Evolutionary conservation across 805 yeast genomes (phyloP), one percentile per base, ranked within the genome.

Genomic region (Spathaspora sp.): DNA sequence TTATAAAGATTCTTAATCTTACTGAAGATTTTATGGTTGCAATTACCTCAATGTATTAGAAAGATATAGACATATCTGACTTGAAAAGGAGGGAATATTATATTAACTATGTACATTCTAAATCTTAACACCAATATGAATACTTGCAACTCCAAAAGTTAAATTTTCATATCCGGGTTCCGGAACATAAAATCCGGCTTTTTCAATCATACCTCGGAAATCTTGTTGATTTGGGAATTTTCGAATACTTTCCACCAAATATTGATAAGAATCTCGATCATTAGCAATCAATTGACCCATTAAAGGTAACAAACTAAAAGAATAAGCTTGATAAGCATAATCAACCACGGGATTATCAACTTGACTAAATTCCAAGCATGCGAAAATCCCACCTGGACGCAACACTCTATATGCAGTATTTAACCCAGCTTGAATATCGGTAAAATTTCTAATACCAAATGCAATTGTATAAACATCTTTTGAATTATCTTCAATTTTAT

Each of bases 371-470:
- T 94, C 99, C 53, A 94, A 77, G 70, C 98, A 92, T 39, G 97
- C 97, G 67, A 94, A 94, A 46, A 94, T 88, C 62, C 99, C 99
- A 62, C 99, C 99, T 11, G 98, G 98, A 69, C 87, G 89, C 66
- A 94, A 81, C 29, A 93, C 96, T 61, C 99, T 81, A 74, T 93
- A 87, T 32, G 99, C 99, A n/a, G 97, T 86, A 60, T 88, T 79
- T 61, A 94, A 78, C 28, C 98, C 99, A 5, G 90, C 91, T 70
- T 92, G 97, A 61, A 94, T 85, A 67, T 94, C 79, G 52, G 99
- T 94, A 70, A 96, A 94, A 71, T 94, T 94, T 70, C 99, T 83
- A 72, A 94, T 94, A 53, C 99, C 99, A 68, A 94, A 94, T 2
- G 97, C 96, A 60, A 94, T 91, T 2, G 99, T 94, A 70, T 94